A percentile compares a stretch with the other conserved stretches of the same genome.
phyloP scores from a whole-genome alignment of 306 rosid genomes.

The Pyrus bretschneideri region DNA sequence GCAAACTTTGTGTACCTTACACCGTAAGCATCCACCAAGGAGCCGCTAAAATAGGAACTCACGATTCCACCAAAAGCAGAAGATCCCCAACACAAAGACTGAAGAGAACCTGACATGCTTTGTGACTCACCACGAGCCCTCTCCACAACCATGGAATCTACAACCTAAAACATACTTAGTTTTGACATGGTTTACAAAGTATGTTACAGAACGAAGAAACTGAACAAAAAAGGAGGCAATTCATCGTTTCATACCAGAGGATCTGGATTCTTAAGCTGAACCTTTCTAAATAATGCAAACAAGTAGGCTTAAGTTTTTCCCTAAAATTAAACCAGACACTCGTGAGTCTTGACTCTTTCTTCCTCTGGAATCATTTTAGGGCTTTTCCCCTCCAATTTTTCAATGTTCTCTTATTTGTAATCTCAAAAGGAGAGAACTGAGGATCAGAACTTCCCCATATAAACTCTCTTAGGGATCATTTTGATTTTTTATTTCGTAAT shows the following conservation, averaged over 20 bases:
- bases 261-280: neutral
- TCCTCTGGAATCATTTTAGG: neutral
- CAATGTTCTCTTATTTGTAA: neutral
- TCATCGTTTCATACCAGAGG: neutral
- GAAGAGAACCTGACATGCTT: conserved; percentile 94
- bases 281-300: neutral
- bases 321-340: neutral
- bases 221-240: neutral
- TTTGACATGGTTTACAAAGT: neutral
- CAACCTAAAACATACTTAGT: conserved; percentile 68
- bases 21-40: conserved; percentile 73
- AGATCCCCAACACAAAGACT: conserved; percentile 98
- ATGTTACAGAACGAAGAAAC: neutral
- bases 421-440: neutral
- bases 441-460: neutral
- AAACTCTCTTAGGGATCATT: neutral
- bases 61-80: conserved; percentile 96
- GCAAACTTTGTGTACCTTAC: conserved; percentile 54
- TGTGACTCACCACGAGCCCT: conserved; percentile 99
- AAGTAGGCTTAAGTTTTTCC: neutral
- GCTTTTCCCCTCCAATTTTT: neutral
- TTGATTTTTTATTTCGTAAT: neutral
- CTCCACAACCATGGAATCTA: conserved; percentile 99
- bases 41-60: conserved; percentile 93
- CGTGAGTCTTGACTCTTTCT: neutral